Evolutionary conservation across 176 grass and related monocot species (phyloP).

Genomic region (Thalia dealbata): DNA sequence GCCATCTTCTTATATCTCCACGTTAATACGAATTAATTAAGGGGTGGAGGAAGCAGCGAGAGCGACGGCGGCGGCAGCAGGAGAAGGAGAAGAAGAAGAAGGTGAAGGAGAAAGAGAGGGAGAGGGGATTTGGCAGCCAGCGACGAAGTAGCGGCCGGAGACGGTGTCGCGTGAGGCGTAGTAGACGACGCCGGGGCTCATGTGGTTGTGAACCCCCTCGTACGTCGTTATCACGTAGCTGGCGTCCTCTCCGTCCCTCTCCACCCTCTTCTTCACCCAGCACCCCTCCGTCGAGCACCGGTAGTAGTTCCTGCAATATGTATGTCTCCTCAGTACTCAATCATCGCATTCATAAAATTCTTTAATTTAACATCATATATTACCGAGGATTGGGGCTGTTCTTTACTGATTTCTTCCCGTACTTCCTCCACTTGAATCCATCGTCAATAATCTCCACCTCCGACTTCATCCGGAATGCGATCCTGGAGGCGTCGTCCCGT

Average conservation of each 20-base stretch:
- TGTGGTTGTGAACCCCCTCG: slow-evolving; percentile 76
- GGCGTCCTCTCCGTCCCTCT: slow-evolving; percentile 58
- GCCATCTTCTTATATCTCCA: no score
- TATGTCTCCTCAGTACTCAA: no score
- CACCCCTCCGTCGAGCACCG: slow-evolving; percentile 83
- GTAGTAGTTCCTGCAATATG: slow-evolving; percentile 64
- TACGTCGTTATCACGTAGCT: slow-evolving; percentile 81
- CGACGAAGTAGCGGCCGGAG: slow-evolving; percentile 64
- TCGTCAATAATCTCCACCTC: slow-evolving; percentile 74
- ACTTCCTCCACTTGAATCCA: slow-evolving; percentile 94
- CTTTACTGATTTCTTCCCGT: slow-evolving; percentile 95
- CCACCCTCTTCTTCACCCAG: slow-evolving; percentile 84
- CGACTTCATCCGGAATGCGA: slow-evolving; percentile 77
- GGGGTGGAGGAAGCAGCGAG: no score
- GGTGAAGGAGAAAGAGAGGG: slow-evolving; percentile 12
- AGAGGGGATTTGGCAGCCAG: slow-evolving; percentile 34
- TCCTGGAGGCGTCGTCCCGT: slow-evolving; percentile 47
- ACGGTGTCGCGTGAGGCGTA: slow-evolving; percentile 47
- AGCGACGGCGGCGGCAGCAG: no score
- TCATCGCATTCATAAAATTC: no score
- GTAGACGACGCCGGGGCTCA: slow-evolving; percentile 42
- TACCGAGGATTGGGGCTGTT: slow-evolving; percentile 94
- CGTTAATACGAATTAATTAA: no score
- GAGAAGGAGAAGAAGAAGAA: no score
- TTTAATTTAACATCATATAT: no score